Evolutionary conservation across 2,329 filamentous ascomycete genomes (phyloP), one percentile per base, ranked within the genome.

Genomic region (Ilyonectria robusta): DNA sequence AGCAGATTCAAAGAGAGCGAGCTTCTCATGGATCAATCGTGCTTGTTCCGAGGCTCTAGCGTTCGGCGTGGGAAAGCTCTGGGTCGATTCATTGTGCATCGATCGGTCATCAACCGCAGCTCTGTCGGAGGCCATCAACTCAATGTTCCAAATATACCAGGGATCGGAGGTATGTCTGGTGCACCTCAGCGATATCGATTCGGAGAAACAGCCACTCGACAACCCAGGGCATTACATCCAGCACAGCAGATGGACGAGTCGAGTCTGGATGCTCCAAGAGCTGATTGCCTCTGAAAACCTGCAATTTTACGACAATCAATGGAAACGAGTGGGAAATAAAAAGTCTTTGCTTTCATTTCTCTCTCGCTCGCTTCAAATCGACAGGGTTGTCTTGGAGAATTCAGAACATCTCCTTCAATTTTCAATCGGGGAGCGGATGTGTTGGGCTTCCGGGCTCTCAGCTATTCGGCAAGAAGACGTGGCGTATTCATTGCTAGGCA

Each of bases 401-500:
- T 44, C 60, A 3, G 15, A 50, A n/a, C 42, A 11, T 7, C 33
- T 62, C 5, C 6, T 21, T 9, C 33, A 48, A 3, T 57, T 62
- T 6, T 26, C 44, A 0, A 44, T 62, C 23, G 60, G 23, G 23
- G 40, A 33, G 17, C 50, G 35, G 23, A 56, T 62, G 33, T 62
- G 53, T 7, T 62, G 60, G 60, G 53, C 60, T 15, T 44, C 60
- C 11, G 15, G 10, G 1, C 46, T 63, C 6, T 51, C 46, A 2
- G 13, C 72, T 1, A 75, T 58, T 1, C 68, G 72, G 13, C 23
- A 55, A 31, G 72, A 79, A 54, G 75, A 80, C 48, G 23, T 50
- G 2, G 74, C 78, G 0, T 79, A 79, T 47, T 76, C 69, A 8
- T 59, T 80, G 0, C 60, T 80, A 2, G 78, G 78, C 0, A 59